Conservation (phyloP, 2,329 filamentous ascomycete genomes). For the Claviceps digitariae region DNA sequence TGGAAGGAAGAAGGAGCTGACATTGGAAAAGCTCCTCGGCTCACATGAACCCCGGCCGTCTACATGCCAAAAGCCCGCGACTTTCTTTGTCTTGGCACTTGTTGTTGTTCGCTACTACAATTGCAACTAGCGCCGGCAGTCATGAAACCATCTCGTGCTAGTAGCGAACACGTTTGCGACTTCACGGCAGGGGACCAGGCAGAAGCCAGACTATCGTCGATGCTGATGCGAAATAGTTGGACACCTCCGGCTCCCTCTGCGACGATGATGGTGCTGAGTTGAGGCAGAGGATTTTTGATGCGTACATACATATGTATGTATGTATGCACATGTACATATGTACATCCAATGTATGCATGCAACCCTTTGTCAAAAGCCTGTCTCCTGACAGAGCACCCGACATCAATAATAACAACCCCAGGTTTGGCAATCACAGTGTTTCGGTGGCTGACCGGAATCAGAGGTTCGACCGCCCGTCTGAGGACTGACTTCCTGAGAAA, state of each 20-base stretch:
- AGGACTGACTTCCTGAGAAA: background rate
- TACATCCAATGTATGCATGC: background rate
- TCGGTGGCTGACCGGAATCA: background rate
- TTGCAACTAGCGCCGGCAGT: background rate
- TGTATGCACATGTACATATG: background rate
- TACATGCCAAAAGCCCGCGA: background rate
- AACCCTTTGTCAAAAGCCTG: background rate
- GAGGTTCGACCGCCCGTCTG: background rate
- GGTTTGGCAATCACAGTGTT: background rate
- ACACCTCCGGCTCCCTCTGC: background rate
- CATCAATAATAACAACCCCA: background rate
- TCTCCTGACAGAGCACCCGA: background rate
- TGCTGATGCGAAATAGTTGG: background rate
- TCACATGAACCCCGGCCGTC: background rate
- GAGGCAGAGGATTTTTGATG: background rate
- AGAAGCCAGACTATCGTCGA: background rate
- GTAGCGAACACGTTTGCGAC: background rate
- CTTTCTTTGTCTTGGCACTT: background rate
- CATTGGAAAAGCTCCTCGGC: background rate
- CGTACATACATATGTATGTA: background rate
- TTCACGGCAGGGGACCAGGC: background rate
- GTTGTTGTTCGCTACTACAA: background rate
- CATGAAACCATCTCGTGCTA: background rate
- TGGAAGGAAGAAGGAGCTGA: background rate
- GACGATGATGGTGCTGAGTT: background rate